Conservation (phyloP, 148 eudicot genomes). For the Chenopodium album region DNA sequence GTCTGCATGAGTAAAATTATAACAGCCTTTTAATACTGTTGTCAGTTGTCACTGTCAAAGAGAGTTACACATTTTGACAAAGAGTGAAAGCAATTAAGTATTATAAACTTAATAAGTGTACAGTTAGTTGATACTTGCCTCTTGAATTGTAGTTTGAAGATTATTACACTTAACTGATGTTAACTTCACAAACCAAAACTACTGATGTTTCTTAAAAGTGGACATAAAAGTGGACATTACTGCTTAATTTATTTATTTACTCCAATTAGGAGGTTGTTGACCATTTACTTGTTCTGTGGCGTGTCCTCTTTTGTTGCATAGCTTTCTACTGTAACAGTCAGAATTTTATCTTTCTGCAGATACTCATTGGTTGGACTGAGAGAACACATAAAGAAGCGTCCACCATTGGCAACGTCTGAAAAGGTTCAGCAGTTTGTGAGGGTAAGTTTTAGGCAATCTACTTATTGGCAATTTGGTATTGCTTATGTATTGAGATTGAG, state of each 20-base stretch:
- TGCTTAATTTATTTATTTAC: not conserved
- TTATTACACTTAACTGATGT: too few species aligned
- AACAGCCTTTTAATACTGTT: not conserved
- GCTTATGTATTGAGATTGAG: not conserved
- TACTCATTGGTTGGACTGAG: slow-evolving; percentile 78
- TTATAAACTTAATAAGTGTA: not conserved
- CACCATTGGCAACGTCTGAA: slow-evolving; percentile 93
- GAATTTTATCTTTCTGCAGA: slow-evolving; percentile 40
- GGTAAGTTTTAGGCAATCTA: slow-evolving; percentile 41
- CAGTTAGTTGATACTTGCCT: not conserved
- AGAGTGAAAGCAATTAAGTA: not conserved
- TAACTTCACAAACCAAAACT: not conserved
- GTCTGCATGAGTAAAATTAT: not conserved
- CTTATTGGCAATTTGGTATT: not conserved
- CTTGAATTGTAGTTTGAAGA: not conserved
- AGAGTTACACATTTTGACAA: not conserved
- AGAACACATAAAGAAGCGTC: slow-evolving; percentile 98
- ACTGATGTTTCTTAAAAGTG: not conserved
- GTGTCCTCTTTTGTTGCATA: not conserved
- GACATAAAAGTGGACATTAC: not conserved
- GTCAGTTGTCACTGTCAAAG: not conserved
- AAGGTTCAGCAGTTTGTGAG: slow-evolving; percentile 93
- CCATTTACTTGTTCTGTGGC: not conserved
- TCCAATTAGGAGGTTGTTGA: slow-evolving; percentile 11
- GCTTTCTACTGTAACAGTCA: not conserved